phyloP scores from a whole-genome alignment of 305 asterid genomes.

The Fraxinus albicans region DNA sequence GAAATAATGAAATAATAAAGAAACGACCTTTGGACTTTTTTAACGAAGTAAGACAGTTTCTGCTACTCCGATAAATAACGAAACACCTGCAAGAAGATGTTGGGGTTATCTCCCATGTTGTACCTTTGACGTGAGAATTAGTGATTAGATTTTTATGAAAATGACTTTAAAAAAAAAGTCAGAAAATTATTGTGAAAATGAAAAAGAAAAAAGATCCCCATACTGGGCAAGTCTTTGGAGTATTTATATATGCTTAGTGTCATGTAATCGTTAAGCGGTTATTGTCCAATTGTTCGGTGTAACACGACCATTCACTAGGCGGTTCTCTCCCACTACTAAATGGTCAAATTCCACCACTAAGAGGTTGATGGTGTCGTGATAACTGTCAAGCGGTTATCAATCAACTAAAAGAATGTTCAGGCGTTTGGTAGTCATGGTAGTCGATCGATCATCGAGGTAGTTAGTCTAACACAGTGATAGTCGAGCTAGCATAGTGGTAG shows the following conservation, averaged over 20 bases:
- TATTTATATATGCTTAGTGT: not conserved
- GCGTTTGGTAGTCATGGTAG: not conserved
- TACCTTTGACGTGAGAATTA: not conserved
- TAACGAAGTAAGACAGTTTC: too few relatives aligned
- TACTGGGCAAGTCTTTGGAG: not conserved
- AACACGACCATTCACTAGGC: not conserved
- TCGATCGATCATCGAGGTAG: not conserved
- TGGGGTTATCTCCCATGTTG: not conserved
- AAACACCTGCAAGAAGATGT: too few relatives aligned
- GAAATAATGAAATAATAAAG: too few relatives aligned
- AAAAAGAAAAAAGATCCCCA: not conserved
- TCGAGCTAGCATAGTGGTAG: too few relatives aligned
- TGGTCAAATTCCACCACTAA: not conserved
- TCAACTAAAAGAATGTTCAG: not conserved
- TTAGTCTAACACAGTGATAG: too few relatives aligned
- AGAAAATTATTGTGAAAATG: not conserved
- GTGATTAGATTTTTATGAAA: too few relatives aligned
- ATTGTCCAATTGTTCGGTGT: not conserved
- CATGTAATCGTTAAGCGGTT: not conserved
- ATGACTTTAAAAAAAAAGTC: not conserved
- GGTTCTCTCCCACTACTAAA: too few relatives aligned
- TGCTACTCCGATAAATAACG: too few relatives aligned
- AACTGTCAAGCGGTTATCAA: too few relatives aligned
- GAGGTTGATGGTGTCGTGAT: not conserved
- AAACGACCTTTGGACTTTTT: too few relatives aligned